Conservation (phyloP, 2,329 filamentous ascomycete genomes). For the Calonectria pseudoturangicola region DNA sequence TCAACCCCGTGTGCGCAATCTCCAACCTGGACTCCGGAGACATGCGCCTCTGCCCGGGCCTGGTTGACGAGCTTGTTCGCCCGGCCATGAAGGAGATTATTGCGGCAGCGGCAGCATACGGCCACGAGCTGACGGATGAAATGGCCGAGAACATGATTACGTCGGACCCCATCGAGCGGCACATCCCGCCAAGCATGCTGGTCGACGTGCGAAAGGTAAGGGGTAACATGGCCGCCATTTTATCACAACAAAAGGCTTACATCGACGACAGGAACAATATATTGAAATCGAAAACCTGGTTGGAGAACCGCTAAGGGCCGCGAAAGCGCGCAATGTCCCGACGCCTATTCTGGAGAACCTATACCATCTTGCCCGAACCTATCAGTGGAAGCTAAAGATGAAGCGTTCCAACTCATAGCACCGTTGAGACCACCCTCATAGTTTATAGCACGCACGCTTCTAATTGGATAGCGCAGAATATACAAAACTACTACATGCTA, state of each 20-base stretch:
- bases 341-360: constrained; percentile 33
- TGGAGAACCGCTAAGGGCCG: constrained; percentile 51
- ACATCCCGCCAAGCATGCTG: constrained; percentile 52
- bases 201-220: constrained; percentile 49
- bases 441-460: background rate
- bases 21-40: constrained; percentile 49
- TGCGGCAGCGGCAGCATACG: constrained; percentile 48
- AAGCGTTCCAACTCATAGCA: constrained; percentile 30
- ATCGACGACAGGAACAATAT: constrained; percentile 46
- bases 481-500: background rate
- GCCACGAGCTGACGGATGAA: constrained; percentile 48
- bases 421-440: background rate
- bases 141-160: constrained; percentile 48
- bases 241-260: constrained; percentile 29
- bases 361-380: constrained; percentile 47
- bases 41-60: constrained; percentile 51
- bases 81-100: constrained; percentile 52
- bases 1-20: constrained; percentile 51
- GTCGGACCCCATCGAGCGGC: constrained; percentile 50
- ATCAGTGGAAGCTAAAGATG: constrained; percentile 49
- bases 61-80: constrained; percentile 49
- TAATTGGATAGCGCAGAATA: background rate
- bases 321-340: constrained; percentile 42
- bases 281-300: constrained; percentile 53
- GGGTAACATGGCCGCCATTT: background rate